Evolutionary conservation across 192 early-diverging fungal species (phyloP).

Genomic region (Chytriomyces sp.): DNA sequence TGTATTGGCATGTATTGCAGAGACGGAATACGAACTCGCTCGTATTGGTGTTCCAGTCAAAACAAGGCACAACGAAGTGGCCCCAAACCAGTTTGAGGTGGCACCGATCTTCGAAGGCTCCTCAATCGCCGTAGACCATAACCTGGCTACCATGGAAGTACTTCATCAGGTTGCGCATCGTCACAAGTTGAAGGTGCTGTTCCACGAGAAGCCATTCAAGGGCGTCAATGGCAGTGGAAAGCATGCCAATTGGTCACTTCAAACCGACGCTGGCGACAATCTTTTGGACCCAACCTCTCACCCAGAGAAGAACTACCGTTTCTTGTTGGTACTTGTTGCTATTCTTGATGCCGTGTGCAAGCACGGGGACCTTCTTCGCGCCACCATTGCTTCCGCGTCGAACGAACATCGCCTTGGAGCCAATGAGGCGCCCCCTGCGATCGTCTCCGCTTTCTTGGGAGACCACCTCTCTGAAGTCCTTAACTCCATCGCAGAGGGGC

Average conservation of each 20-base stretch:
- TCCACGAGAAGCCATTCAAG: slow-evolving; percentile 99
- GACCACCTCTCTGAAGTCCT: slow-evolving; percentile 94
- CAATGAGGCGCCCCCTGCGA: slow-evolving; percentile 94
- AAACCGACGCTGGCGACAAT: slow-evolving; percentile 93
- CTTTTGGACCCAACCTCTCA: slow-evolving; percentile 89
- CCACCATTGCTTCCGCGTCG: slow-evolving; percentile 85
- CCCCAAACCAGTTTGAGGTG: slow-evolving; percentile 95
- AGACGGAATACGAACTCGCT: slow-evolving; percentile 90
- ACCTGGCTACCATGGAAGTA: slow-evolving; percentile 94
- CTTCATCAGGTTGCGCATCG: slow-evolving; percentile 95
- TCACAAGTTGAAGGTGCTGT: slow-evolving; percentile 90
- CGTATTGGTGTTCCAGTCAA: slow-evolving; percentile 96
- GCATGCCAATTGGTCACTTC: slow-evolving; percentile 97
- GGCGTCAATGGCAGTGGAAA: slow-evolving; percentile 98
- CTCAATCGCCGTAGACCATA: slow-evolving; percentile 94
- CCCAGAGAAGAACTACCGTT: slow-evolving; percentile 97
- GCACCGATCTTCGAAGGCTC: slow-evolving; percentile 98
- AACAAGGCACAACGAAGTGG: slow-evolving; percentile 99
- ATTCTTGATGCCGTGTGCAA: slow-evolving; percentile 86
- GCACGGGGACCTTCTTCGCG: slow-evolving; percentile 87
- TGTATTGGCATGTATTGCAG: slow-evolving; percentile 86
- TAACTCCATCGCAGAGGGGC: slow-evolving; percentile 82
- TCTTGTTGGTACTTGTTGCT: slow-evolving; percentile 91
- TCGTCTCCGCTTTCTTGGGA: slow-evolving; percentile 96
- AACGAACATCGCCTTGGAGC: slow-evolving; percentile 99